phyloP scores from a whole-genome alignment of 2,329 filamentous ascomycete genomes.

The Neopestalotiopsis sp. region DNA sequence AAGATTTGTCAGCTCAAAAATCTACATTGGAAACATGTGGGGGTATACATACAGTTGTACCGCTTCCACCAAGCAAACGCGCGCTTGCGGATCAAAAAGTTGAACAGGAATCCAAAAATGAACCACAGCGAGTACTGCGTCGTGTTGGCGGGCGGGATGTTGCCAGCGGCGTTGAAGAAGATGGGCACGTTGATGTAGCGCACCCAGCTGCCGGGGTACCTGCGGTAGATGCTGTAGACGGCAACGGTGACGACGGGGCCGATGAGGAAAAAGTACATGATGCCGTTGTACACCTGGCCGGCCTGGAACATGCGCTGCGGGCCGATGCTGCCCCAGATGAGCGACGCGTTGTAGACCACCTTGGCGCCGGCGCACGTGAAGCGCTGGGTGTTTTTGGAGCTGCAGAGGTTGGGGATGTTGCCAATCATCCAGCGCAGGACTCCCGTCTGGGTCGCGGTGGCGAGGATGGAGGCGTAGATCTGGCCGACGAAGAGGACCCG shows the following conservation, averaged over 20 bases:
- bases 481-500: conserved; percentile 40
- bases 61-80: conserved; percentile 40
- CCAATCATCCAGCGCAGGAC: conserved; percentile 35
- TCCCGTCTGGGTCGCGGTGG: conserved; percentile 38
- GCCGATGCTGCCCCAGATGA: conserved; percentile 41
- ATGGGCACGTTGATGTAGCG: conserved; percentile 40
- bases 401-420: conserved; percentile 35
- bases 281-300: conserved; percentile 36
- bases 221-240: conserved; percentile 34
- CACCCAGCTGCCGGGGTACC: conserved; percentile 37
- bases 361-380: conserved; percentile 40
- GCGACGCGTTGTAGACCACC: conserved; percentile 39
- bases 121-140: conserved; percentile 40
- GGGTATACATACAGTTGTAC: conserved; percentile 33
- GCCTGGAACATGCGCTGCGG: conserved; percentile 38
- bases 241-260: conserved; percentile 37
- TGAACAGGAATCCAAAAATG: conserved; percentile 38
- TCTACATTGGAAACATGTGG: background rate
- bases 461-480: conserved; percentile 39
- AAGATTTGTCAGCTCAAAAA: background rate
- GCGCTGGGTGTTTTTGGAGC: conserved; percentile 35
- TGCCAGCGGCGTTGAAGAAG: conserved; percentile 39
- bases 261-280: conserved; percentile 39
- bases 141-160: conserved; percentile 39
- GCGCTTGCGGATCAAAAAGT: conserved; percentile 35